These are phyloP conservation scores for Trametes hirsuta DNA, from an alignment of 1,284 basidiomycete species.

Conservation along the genomic window DNA sequence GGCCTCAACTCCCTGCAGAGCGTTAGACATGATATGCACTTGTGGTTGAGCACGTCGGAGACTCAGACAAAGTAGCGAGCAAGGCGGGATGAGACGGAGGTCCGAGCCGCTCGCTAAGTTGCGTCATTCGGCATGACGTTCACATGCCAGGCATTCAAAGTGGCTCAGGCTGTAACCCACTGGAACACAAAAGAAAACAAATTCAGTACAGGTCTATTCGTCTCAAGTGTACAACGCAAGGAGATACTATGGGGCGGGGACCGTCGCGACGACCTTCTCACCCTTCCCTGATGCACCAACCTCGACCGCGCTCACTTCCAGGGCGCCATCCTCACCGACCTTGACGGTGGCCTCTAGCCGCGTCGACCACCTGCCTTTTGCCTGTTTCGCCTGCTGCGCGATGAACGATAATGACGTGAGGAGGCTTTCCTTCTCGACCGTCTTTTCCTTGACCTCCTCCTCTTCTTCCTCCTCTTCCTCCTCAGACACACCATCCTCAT, in stretches of 20 bases:
- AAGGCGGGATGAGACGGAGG: not conserved
- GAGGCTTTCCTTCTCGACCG: slow-evolving; percentile 62
- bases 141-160: not conserved
- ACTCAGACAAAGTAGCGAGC: not conserved
- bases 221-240: not conserved
- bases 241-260: slow-evolving; percentile 24
- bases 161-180: too few species aligned
- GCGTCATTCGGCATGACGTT: not conserved
- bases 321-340: slow-evolving; percentile 53
- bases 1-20: slow-evolving; percentile 46
- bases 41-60: not conserved
- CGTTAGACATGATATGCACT: not conserved
- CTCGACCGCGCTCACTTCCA: slow-evolving; percentile 55
- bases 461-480: slow-evolving; percentile 52
- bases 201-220: slow-evolving; percentile 9
- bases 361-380: slow-evolving; percentile 53
- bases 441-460: slow-evolving; percentile 68
- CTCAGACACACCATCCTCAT: slow-evolving; percentile 56
- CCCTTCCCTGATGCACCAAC: slow-evolving; percentile 43
- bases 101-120: not conserved
- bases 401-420: slow-evolving; percentile 59
- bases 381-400: slow-evolving; percentile 52
- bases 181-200: not conserved
- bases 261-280: slow-evolving; percentile 31
- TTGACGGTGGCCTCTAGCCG: slow-evolving; percentile 68